These are phyloP conservation scores for Cordyceps javanica DNA, from an alignment of 2,329 filamentous ascomycete species.

Conservation along the genomic window DNA sequence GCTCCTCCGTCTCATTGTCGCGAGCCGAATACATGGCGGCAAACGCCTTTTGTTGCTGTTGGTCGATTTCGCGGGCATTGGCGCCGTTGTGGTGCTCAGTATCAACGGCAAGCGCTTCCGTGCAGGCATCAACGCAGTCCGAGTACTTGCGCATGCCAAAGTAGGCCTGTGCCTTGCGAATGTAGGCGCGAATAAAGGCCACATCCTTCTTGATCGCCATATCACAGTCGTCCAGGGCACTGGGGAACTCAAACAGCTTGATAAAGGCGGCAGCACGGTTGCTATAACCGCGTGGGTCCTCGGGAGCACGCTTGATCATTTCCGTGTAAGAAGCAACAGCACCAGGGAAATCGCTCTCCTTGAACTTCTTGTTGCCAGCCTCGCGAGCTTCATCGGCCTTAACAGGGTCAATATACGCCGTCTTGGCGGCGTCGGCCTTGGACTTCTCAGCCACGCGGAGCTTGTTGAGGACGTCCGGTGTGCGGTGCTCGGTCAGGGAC, in stretches of 20 bases:
- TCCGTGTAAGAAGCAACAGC: conserved; percentile 92
- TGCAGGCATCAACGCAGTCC: conserved; percentile 85
- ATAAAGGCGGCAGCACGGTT: conserved; percentile 96
- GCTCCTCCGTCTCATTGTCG: conserved; percentile 91
- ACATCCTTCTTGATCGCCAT: conserved; percentile 84
- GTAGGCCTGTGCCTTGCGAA: conserved; percentile 92
- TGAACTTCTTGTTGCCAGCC: conserved; percentile 94
- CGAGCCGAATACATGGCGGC: conserved; percentile 83
- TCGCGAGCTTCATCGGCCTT: conserved; percentile 95
- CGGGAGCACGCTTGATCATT: conserved; percentile 92
- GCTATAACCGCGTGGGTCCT: conserved; percentile 90
- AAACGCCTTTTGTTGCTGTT: conserved; percentile 89
- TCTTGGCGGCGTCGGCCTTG: conserved; percentile 68
- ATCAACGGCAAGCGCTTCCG: conserved; percentile 73
- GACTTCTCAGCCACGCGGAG: conserved; percentile 84
- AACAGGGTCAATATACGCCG: conserved; percentile 79
- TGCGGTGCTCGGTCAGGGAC: conserved; percentile 93
- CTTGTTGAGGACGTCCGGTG: conserved; percentile 87
- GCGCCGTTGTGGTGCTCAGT: conserved; percentile 60
- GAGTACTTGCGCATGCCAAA: conserved; percentile 98
- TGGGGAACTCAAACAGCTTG: conserved; percentile 93
- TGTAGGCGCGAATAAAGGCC: conserved; percentile 90
- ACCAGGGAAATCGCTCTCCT: conserved; percentile 89
- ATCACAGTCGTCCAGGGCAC: conserved; percentile 88
- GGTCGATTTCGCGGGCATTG: conserved; percentile 85